Evolutionary conservation across 2,329 filamentous ascomycete genomes (phyloP), one percentile per base, ranked within the genome.

Genomic region (Thyridium curvatum): DNA sequence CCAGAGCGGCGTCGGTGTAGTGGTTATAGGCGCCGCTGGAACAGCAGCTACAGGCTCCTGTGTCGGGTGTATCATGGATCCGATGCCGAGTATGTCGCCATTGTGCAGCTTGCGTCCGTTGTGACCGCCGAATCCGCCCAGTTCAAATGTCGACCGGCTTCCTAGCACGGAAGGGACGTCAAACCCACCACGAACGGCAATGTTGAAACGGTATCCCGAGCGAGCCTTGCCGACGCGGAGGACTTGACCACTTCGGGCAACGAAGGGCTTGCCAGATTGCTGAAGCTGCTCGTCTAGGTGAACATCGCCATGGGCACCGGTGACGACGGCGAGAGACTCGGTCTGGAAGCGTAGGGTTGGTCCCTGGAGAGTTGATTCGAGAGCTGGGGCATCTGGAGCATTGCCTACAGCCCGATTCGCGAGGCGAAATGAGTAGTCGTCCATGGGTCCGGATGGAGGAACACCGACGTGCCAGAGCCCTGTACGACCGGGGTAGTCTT

Each of bases 401-500:
- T n/a, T n/a, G n/a, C n/a, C n/a, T n/a, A n/a, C n/a, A n/a, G n/a
- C n/a, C n/a, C 21, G 21, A 26, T 26, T 26, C 10, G 6, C 61
- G 0, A 62, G 31, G 4, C 53, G 46, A 32, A 58, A 56, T 0
- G 60, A 61, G 10, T 55, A 52, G 13, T 57, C 49, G 30, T 69
- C 65, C 53, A 69, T 66, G 0, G 66, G 65, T 0, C 66, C 66
- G 1, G 58, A 55, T 1, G 56, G 58, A 1, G 66, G 64, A 8
- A 69, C 57, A 0, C 66, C 21, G 10, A 6, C 65, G 1, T 59
- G 52, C 51, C 62, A 64, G 18, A 59, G 58, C 0, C 59, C 59
- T 12, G 50, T 52, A 2, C 66, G 53, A 0, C 64, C 63, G 0
- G 64, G 63, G 15, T 54, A 62, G 33, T 69, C 65, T 35, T 26